Conservation (phyloP, 495 filamentous ascomycete species). For the Monascus purpureus region DNA sequence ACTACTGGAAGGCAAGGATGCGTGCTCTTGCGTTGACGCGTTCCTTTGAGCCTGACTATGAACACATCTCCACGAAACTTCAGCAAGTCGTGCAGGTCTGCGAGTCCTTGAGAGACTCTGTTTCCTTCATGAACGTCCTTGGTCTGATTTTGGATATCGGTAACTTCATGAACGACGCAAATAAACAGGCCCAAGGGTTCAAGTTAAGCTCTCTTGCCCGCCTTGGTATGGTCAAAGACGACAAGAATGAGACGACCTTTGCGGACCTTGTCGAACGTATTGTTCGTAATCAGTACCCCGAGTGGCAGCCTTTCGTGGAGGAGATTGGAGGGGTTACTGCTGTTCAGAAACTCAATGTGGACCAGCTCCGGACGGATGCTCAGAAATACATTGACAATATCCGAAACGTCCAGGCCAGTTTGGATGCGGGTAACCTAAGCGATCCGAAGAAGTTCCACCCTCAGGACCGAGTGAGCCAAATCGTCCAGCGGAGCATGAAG, state of each 20-base stretch:
- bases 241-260: constrained; percentile 94
- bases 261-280: constrained; percentile 96
- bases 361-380: constrained; percentile 79
- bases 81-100: constrained; percentile 71
- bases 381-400: constrained; percentile 91
- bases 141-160: constrained; percentile 94
- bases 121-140: constrained; percentile 86
- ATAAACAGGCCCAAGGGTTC: constrained; percentile 96
- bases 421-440: constrained; percentile 88
- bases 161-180: constrained; percentile 99
- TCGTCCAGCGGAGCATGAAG: constrained; percentile 90
- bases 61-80: constrained; percentile 72
- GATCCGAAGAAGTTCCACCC: constrained; percentile 97
- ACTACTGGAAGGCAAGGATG: constrained; percentile 98
- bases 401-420: constrained; percentile 76
- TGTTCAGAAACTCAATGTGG: constrained; percentile 90
- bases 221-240: constrained; percentile 94
- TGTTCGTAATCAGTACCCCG: constrained; percentile 86
- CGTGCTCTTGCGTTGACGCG: constrained; percentile 75
- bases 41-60: constrained; percentile 79
- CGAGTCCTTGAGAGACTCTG: constrained; percentile 79
- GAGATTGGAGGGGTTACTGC: constrained; percentile 72
- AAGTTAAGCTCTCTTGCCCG: constrained; percentile 92
- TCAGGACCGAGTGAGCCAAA: constrained; percentile 82
- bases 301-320: constrained; percentile 80